These are phyloP conservation scores for Stentor coeruleus DNA, from an alignment of 73 alveolate genomes.

Conservation along the genomic window DNA sequence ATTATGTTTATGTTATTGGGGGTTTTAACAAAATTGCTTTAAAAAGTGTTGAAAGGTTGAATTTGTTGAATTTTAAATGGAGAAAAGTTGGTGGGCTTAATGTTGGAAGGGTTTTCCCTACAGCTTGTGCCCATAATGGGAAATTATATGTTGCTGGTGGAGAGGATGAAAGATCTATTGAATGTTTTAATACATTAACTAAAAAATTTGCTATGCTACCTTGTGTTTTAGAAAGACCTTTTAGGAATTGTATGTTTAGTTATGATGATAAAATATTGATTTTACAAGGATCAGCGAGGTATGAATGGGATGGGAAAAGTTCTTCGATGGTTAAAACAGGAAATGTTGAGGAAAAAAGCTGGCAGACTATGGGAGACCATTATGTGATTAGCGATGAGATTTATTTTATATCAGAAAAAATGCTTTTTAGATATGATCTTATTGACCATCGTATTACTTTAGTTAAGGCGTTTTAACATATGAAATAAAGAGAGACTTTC, in stretches of 20 bases:
- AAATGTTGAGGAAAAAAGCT: too few relatives aligned
- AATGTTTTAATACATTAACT: background rate
- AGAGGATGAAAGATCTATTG: background rate
- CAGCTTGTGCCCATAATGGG: slow-evolving; percentile 1
- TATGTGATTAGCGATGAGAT: too few relatives aligned
- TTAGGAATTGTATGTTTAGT: background rate
- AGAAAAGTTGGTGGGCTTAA: background rate
- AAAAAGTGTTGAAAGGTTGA: background rate
- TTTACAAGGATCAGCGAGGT: too few relatives aligned
- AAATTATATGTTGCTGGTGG: background rate
- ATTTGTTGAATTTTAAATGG: background rate
- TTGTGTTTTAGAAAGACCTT: background rate
- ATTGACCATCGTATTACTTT: too few relatives aligned
- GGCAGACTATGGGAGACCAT: too few relatives aligned
- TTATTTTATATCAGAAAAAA: too few relatives aligned
- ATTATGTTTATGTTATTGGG: background rate
- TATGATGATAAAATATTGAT: background rate
- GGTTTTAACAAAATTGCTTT: background rate
- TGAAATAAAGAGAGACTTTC: too few relatives aligned
- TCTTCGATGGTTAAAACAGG: too few relatives aligned
- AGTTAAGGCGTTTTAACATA: too few relatives aligned
- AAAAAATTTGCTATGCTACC: background rate
- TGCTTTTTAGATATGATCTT: too few relatives aligned
- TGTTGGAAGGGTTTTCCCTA: background rate
- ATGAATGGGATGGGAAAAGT: too few relatives aligned